These are phyloP conservation scores for Oryza glumipatula DNA, from an alignment of 176 grass and related monocot species.

Conservation along the genomic window DNA sequence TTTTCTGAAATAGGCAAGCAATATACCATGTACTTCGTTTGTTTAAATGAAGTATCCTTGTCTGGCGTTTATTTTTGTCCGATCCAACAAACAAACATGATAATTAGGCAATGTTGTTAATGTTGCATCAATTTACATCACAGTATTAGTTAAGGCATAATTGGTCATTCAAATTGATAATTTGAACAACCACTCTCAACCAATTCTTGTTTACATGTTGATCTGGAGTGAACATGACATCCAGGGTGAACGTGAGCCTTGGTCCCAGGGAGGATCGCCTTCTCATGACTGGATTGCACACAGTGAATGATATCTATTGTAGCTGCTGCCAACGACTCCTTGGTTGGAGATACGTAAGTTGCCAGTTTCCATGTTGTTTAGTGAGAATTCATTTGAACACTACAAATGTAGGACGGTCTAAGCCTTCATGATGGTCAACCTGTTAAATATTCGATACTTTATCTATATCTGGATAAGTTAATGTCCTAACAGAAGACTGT, in stretches of 20 bases:
- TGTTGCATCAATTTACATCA: background rate
- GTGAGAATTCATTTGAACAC: slow-evolving; percentile 24
- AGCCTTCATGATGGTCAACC: background rate
- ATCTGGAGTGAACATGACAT: slow-evolving; percentile 37
- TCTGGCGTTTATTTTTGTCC: slow-evolving; percentile 3
- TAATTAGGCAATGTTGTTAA: slow-evolving; percentile 8
- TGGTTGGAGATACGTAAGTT: slow-evolving; percentile 96
- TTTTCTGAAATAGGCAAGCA: background rate
- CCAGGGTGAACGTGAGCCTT: slow-evolving; percentile 84
- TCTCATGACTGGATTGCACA: slow-evolving; percentile 85
- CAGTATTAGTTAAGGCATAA: slow-evolving; percentile 13
- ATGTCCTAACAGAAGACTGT: background rate
- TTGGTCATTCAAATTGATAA: background rate
- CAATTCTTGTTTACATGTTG: slow-evolving; percentile 36
- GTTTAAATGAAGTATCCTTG: background rate
- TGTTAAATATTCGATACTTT: background rate
- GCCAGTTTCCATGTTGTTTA: slow-evolving; percentile 1
- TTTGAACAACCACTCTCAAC: slow-evolving; percentile 1
- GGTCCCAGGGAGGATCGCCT: slow-evolving; percentile 81
- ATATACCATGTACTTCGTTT: background rate
- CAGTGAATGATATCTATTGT: slow-evolving; percentile 90
- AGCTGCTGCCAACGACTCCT: slow-evolving; percentile 80
- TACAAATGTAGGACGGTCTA: background rate
- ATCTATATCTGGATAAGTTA: background rate
- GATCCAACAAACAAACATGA: background rate